A percentile compares a stretch with the other conserved stretches of the same genome.
These are phyloP conservation scores for Boletus sp. DNA, from an alignment of 768 basidiomycete species.

Conservation along the genomic window DNA sequence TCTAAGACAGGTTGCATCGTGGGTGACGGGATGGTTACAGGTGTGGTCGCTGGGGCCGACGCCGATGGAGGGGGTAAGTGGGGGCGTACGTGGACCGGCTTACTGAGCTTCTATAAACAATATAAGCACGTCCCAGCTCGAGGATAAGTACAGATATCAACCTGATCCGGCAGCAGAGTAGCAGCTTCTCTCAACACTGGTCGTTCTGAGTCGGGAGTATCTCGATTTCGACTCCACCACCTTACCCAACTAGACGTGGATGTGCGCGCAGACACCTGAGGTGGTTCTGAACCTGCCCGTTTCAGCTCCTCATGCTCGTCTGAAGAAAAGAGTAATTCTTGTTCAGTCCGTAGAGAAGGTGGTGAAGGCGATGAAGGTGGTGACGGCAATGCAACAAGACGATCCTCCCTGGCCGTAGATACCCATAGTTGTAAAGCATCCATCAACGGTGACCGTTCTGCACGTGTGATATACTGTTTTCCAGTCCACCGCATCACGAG, in stretches of 20 bases:
- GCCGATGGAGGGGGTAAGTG: constrained; percentile 33
- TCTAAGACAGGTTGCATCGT: constrained; percentile 28
- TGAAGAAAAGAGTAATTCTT: constrained; percentile 21
- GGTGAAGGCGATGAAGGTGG: constrained; percentile 6
- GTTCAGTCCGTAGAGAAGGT: constrained; percentile 26
- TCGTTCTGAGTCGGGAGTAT: constrained; percentile 26
- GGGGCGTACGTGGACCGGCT: neutral
- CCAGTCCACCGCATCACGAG: constrained; percentile 76
- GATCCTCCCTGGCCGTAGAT: constrained; percentile 32
- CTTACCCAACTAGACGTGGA: constrained; percentile 71
- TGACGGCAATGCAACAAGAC: constrained; percentile 13
- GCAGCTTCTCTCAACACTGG: constrained; percentile 23
- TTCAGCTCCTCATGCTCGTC: constrained; percentile 31
- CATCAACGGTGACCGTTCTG: constrained; percentile 73
- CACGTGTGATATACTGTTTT: constrained; percentile 74
- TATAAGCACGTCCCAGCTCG: neutral
- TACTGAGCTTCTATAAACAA: constrained; percentile 12
- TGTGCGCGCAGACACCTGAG: constrained; percentile 35
- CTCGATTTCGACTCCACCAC: constrained; percentile 77
- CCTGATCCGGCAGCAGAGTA: constrained; percentile 27
- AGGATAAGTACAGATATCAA: constrained; percentile 2
- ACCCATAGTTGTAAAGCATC: constrained; percentile 66
- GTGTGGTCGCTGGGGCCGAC: constrained; percentile 47
- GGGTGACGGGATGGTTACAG: constrained; percentile 26
- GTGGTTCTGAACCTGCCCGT: constrained; percentile 39